Percentiles rank a stretch among this genome's conserved stretches.
These are phyloP conservation scores for Cryphonectria naterciae DNA, from an alignment of 2,329 filamentous ascomycete species.

Conservation along the genomic window DNA sequence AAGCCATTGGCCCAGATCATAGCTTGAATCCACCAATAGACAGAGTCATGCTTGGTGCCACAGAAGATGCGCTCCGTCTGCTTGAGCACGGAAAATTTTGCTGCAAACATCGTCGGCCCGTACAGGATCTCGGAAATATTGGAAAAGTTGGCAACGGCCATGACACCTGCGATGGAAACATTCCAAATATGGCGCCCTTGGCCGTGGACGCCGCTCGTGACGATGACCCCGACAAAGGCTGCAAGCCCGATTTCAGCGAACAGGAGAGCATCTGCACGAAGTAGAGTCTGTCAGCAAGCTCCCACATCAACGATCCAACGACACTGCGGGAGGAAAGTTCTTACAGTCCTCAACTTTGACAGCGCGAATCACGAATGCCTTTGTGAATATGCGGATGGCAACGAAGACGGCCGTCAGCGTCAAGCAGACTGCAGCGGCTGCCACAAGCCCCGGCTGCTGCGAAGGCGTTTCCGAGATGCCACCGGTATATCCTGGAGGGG, in stretches of 20 bases:
- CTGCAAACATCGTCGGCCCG: slow-evolving; percentile 22
- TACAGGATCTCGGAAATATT: slow-evolving; percentile 29
- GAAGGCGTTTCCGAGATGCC: not conserved
- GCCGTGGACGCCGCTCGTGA: not conserved
- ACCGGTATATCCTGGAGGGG: not conserved
- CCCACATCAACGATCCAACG: not conserved
- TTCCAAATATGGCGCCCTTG: slow-evolving; percentile 22
- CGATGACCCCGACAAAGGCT: not conserved
- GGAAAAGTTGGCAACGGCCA: slow-evolving; percentile 8
- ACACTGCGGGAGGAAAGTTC: not conserved
- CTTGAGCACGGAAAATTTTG: slow-evolving; percentile 30
- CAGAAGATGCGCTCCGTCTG: slow-evolving; percentile 31
- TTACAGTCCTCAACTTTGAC: slow-evolving; percentile 1
- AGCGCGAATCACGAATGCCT: not conserved
- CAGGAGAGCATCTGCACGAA: not conserved
- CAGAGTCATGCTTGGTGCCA: slow-evolving; percentile 9
- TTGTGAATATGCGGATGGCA: not conserved
- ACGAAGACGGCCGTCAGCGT: not conserved
- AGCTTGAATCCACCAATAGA: not conserved
- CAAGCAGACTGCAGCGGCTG: slow-evolving; percentile 1
- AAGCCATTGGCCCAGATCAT: slow-evolving; percentile 29
- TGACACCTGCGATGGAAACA: slow-evolving; percentile 16
- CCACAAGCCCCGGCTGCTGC: slow-evolving; percentile 1
- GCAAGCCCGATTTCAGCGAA: not conserved
- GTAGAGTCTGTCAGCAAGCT: not conserved